These are phyloP conservation scores for Podochytrium sp. DNA, from an alignment of 192 early-diverging fungal species.

Conservation along the genomic window DNA sequence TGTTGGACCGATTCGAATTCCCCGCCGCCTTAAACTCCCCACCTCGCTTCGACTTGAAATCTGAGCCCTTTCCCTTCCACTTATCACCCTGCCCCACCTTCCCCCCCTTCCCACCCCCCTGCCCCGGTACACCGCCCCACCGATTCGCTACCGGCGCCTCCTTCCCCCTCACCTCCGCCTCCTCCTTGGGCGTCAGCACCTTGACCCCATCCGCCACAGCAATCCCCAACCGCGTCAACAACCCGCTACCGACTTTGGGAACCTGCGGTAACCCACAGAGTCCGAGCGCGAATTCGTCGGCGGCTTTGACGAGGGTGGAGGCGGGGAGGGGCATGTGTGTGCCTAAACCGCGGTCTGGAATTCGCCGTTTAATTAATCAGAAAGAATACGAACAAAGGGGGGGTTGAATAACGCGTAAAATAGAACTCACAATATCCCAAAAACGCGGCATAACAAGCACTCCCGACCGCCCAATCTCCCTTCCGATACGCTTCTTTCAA, in stretches of 20 bases:
- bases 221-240: constrained; percentile 21
- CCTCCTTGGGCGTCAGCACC: constrained; percentile 7
- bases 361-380: too few species aligned
- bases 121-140: too few species aligned
- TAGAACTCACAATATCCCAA: constrained; percentile 65
- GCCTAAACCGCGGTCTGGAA: constrained; percentile 13
- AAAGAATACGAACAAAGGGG: background rate
- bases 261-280: constrained; percentile 28
- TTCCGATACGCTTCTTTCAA: constrained; percentile 34
- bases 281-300: constrained; percentile 38
- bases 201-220: constrained; percentile 17
- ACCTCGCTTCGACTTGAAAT: too few species aligned
- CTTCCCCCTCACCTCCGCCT: background rate
- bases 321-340: background rate
- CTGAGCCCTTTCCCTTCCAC: too few species aligned
- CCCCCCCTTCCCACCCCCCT: too few species aligned
- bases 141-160: background rate
- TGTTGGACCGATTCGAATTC: too few species aligned
- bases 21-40: too few species aligned
- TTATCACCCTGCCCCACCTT: too few species aligned
- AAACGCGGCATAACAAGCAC: constrained; percentile 55
- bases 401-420: background rate
- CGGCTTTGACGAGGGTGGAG: constrained; percentile 31
- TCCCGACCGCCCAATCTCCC: constrained; percentile 32
- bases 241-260: constrained; percentile 18